Evolutionary conservation across 495 filamentous ascomycete genomes (phyloP).

Genomic region (Penicillium lividum): DNA sequence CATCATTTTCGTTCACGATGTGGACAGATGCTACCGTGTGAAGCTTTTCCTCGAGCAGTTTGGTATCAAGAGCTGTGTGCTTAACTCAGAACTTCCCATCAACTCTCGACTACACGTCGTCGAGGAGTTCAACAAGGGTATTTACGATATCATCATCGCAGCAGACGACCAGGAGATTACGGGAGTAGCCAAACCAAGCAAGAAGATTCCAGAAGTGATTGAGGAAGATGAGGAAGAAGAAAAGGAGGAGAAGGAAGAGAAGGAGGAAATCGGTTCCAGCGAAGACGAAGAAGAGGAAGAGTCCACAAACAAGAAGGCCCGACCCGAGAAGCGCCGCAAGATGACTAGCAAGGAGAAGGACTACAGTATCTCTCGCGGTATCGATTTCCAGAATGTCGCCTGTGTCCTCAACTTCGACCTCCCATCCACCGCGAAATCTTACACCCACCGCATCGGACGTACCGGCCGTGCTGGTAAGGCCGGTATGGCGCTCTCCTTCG

Average conservation of each 20-base stretch:
- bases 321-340: conserved; percentile 62
- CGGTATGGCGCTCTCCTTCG: conserved; percentile 94
- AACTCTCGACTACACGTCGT: conserved; percentile 92
- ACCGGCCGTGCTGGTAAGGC: conserved; percentile 87
- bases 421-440: conserved; percentile 82
- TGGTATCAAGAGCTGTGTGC: conserved; percentile 85
- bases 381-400: conserved; percentile 94
- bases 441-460: conserved; percentile 92
- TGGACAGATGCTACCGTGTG: conserved; percentile 89
- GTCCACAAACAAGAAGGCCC: conserved; percentile 25
- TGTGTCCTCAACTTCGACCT: conserved; percentile 97
- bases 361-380: conserved; percentile 88
- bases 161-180: conserved; percentile 89
- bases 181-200: conserved; percentile 51
- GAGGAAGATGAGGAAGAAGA: conserved; percentile 20
- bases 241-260: conserved; percentile 14
- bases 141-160: conserved; percentile 97
- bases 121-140: conserved; percentile 92
- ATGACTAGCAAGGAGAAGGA: conserved; percentile 68
- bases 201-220: conserved; percentile 29
- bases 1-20: conserved; percentile 90
- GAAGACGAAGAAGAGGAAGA: conserved; percentile 39
- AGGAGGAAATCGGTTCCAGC: conserved; percentile 33
- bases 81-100: conserved; percentile 93
- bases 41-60: conserved; percentile 98